Conservation (phyloP, 306 rosid genomes). For the Trichosanthes cucumerina region DNA sequence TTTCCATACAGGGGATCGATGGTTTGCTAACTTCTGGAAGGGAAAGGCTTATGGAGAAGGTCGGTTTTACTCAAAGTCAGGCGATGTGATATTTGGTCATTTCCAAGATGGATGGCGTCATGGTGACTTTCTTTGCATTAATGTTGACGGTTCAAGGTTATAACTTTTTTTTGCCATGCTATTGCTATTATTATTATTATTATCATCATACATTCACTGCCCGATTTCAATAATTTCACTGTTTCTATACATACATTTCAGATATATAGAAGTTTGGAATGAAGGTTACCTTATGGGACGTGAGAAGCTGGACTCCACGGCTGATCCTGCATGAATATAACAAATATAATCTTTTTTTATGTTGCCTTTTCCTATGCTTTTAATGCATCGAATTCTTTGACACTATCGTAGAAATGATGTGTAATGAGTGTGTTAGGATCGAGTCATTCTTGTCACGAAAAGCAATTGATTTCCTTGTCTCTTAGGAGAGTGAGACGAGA, state of each 20-base stretch:
- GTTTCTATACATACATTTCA: constrained; percentile 12
- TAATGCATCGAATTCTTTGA: neutral
- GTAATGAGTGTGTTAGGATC: neutral
- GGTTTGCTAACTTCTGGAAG: constrained; percentile 98
- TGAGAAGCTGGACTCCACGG: constrained; percentile 26
- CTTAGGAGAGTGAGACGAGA: neutral
- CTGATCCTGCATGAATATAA: constrained; percentile 13
- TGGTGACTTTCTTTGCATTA: constrained; percentile 70
- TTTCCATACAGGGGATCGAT: constrained; percentile 79
- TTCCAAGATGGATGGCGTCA: constrained; percentile 90
- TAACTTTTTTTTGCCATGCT: neutral
- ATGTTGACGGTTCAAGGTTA: constrained; percentile 68
- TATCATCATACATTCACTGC: too few species aligned
- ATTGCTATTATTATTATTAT: too few species aligned
- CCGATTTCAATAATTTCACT: neutral
- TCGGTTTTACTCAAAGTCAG: constrained; percentile 76
- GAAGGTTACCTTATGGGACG: constrained; percentile 51
- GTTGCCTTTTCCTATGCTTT: neutral
- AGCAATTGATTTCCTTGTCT: neutral
- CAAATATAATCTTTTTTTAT: too few species aligned
- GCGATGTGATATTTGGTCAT: constrained; percentile 77
- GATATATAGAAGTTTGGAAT: constrained; percentile 66
- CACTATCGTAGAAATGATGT: neutral
- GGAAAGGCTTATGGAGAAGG: constrained; percentile 98
- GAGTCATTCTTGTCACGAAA: neutral